A percentile compares a stretch with the other conserved stretches of the same genome.
These are phyloP conservation scores for Entoloma clypeatum DNA, from an alignment of 1,284 basidiomycete species.

Conservation along the genomic window DNA sequence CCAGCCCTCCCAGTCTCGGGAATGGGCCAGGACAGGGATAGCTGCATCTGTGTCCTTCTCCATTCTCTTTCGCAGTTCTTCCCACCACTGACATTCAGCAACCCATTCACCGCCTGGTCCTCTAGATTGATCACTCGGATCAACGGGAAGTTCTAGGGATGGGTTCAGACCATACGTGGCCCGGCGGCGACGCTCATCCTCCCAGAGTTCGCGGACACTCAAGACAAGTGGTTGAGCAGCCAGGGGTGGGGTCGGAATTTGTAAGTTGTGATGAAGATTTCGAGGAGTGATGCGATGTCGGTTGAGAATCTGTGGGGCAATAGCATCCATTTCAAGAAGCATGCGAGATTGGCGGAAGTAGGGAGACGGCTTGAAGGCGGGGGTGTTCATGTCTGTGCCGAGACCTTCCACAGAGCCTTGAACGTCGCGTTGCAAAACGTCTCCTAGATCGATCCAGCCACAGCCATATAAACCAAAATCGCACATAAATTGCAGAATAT, in stretches of 20 bases:
- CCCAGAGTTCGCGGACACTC: slow-evolving; percentile 92
- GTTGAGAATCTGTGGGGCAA: slow-evolving; percentile 84
- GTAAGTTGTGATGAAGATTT: slow-evolving; percentile 71
- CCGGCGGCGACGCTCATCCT: slow-evolving; percentile 82
- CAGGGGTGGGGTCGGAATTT: slow-evolving; percentile 48
- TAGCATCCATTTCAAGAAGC: slow-evolving; percentile 82
- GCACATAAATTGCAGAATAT: slow-evolving; percentile 89
- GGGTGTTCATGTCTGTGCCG: slow-evolving; percentile 14
- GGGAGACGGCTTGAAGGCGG: slow-evolving; percentile 43
- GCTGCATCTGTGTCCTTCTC: slow-evolving; percentile 39
- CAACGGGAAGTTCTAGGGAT: slow-evolving; percentile 63
- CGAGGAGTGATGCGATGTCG: slow-evolving; percentile 65
- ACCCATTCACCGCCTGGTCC: slow-evolving; percentile 61
- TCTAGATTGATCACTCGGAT: slow-evolving; percentile 58
- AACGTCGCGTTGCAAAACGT: slow-evolving; percentile 53
- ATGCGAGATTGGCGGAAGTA: slow-evolving; percentile 67
- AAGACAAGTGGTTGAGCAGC: slow-evolving; percentile 78
- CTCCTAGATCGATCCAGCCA: slow-evolving; percentile 75
- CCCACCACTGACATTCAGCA: slow-evolving; percentile 67
- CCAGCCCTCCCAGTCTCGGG: slow-evolving; percentile 49
- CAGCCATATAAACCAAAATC: slow-evolving; percentile 97
- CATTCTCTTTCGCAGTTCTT: slow-evolving; percentile 54
- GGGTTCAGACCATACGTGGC: slow-evolving; percentile 61
- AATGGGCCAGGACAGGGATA: slow-evolving; percentile 35
- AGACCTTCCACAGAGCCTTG: slow-evolving; percentile 30